Evolutionary conservation across 495 filamentous ascomycete genomes (phyloP).

Genomic region (Aspergillus sparsus): DNA sequence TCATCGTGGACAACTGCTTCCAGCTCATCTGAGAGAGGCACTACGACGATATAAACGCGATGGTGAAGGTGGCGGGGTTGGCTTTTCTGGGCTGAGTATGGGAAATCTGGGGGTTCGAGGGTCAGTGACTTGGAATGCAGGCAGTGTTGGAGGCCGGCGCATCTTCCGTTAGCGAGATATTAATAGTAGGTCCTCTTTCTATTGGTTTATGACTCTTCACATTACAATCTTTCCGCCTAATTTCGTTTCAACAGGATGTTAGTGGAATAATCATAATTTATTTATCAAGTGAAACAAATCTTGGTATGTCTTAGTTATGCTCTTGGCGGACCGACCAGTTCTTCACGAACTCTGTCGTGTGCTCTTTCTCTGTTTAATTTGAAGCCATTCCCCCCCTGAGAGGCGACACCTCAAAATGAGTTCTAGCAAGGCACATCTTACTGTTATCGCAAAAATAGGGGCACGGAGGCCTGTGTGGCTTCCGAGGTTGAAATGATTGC

Average conservation of each 20-base stretch:
- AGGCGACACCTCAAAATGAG: too few relatives aligned
- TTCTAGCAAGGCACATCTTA: too few relatives aligned
- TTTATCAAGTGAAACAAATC: too few relatives aligned
- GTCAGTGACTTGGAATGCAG: constrained; percentile 56
- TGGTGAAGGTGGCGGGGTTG: constrained; percentile 65
- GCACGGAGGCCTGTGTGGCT: too few relatives aligned
- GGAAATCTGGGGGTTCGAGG: constrained; percentile 68
- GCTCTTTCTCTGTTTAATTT: too few relatives aligned
- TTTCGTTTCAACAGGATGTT: background rate
- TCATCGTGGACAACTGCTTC: constrained; percentile 70
- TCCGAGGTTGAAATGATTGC: too few relatives aligned
- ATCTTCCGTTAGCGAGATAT: constrained; percentile 52
- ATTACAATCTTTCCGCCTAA: background rate
- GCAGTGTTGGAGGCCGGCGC: constrained; percentile 55
- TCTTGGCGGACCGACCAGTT: too few relatives aligned
- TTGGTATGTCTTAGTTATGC: too few relatives aligned
- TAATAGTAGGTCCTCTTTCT: background rate
- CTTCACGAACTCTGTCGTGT: too few relatives aligned
- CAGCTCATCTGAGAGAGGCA: constrained; percentile 81
- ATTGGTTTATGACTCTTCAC: constrained; percentile 28
- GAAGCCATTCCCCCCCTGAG: too few relatives aligned
- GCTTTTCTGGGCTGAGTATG: constrained; percentile 69
- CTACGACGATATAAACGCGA: constrained; percentile 69
- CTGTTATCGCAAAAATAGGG: too few relatives aligned
- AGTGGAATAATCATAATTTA: too few relatives aligned